These are phyloP conservation scores for Phytopythium montanum DNA, from an alignment of 352 stramenopile species.

Conservation along the genomic window DNA sequence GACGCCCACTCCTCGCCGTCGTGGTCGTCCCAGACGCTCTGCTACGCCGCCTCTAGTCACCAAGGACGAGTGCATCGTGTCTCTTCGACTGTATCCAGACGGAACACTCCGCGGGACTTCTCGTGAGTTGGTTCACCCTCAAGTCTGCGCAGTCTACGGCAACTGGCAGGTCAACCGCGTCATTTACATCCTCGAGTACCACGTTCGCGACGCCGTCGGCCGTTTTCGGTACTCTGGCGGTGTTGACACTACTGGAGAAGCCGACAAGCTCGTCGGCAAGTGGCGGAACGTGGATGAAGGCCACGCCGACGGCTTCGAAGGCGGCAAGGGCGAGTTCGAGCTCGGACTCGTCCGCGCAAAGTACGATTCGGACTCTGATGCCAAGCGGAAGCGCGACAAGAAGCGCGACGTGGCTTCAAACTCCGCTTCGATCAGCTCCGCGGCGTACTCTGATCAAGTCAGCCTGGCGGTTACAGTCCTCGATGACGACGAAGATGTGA, in stretches of 20 bases:
- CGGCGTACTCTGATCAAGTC: neutral
- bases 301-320: conserved; percentile 41
- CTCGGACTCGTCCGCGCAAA: conserved; percentile 38
- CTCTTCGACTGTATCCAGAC: conserved; percentile 48
- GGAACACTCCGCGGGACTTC: conserved; percentile 50
- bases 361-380: conserved; percentile 15
- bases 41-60: conserved; percentile 8
- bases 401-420: neutral
- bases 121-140: conserved; percentile 53
- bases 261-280: conserved; percentile 37
- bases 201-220: conserved; percentile 58
- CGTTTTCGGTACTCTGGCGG: conserved; percentile 59
- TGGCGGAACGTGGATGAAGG: conserved; percentile 61
- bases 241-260: conserved; percentile 22
- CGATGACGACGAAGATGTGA: conserved; percentile 23
- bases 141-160: conserved; percentile 45
- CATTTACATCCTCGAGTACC: conserved; percentile 57
- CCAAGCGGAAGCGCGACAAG: conserved; percentile 15
- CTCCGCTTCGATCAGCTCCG: neutral
- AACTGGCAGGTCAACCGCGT: conserved; percentile 54
- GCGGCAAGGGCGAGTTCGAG: conserved; percentile 55
- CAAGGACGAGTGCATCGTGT: conserved; percentile 66
- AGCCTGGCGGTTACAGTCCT: conserved; percentile 9
- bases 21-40: neutral
- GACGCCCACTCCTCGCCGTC: neutral